Evolutionary conservation across 345 rosid species (phyloP).

Genomic region (Dipteronia sinensis): DNA sequence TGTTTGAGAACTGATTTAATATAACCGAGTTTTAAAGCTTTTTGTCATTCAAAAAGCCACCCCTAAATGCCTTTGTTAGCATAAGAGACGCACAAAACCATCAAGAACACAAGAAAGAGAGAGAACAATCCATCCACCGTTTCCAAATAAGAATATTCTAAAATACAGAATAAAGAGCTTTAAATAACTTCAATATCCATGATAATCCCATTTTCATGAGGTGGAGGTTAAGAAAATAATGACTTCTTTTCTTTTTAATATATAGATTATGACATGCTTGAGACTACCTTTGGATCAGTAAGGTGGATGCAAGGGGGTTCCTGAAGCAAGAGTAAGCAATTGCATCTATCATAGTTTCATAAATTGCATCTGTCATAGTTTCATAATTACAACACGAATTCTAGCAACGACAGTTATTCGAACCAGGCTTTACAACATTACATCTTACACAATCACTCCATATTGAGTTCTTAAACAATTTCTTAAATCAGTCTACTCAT

Average conservation of each 20-base stretch:
- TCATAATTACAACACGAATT: background rate
- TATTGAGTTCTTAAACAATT: background rate
- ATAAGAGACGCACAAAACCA: background rate
- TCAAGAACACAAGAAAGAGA: background rate
- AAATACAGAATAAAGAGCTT: background rate
- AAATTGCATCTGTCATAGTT: background rate
- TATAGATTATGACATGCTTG: background rate
- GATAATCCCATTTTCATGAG: background rate
- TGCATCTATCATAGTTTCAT: background rate
- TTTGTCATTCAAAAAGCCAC: no score
- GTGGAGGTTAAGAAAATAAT: background rate
- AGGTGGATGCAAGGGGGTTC: background rate
- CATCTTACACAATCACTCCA: background rate
- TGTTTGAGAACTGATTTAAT: no score
- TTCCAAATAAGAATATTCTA: background rate
- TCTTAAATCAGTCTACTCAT: background rate
- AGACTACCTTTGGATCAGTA: constrained; percentile 1
- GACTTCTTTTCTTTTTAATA: no score
- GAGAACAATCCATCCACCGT: background rate
- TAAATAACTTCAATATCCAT: background rate
- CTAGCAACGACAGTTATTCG: background rate
- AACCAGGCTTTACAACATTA: background rate
- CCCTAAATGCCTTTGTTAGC: no score
- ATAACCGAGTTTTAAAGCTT: no score
- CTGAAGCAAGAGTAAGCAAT: background rate